Conservation (phyloP, 176 grass and related monocot genomes). For the Ensete ventricosum region DNA sequence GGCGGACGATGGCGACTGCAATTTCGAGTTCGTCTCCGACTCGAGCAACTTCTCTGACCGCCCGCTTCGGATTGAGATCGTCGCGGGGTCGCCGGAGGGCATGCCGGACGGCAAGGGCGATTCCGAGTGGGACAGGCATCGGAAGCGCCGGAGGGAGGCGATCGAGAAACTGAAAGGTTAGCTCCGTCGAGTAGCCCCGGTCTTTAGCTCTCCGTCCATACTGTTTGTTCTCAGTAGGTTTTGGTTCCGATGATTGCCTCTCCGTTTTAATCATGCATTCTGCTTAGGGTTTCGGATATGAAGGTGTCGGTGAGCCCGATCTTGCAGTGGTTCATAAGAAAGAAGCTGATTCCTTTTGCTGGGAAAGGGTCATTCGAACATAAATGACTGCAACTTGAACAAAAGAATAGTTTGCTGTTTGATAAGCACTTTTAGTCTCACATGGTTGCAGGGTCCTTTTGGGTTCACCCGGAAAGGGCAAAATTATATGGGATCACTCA, state of each 20-base stretch:
- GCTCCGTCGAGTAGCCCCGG: not conserved
- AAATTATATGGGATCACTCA: too few species aligned
- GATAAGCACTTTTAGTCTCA: too few species aligned
- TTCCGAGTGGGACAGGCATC: not conserved
- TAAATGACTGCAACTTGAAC: too few species aligned
- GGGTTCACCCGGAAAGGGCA: too few species aligned
- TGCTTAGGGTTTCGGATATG: slow-evolving; percentile 19
- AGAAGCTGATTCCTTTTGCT: too few species aligned
- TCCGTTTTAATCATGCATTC: slow-evolving; percentile 15
- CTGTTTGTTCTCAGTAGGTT: slow-evolving; percentile 13
- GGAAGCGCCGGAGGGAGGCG: not conserved
- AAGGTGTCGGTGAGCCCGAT: slow-evolving; percentile 10
- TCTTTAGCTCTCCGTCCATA: not conserved
- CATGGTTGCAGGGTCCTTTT: too few species aligned
- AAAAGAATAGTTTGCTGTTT: too few species aligned
- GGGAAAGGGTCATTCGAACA: too few species aligned
- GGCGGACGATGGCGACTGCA: slow-evolving; percentile 31
- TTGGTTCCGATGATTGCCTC: not conserved
- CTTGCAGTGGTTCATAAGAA: too few species aligned
- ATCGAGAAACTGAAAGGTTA: not conserved
- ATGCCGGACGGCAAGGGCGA: not conserved
- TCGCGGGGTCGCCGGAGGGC: slow-evolving; percentile 20
- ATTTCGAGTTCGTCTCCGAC: slow-evolving; percentile 83
- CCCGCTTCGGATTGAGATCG: slow-evolving; percentile 68
- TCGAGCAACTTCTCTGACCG: slow-evolving; percentile 84